Base-by-base conservation (phyloP, 306 rosid genomes). In the Abrus precatorius region DNA sequence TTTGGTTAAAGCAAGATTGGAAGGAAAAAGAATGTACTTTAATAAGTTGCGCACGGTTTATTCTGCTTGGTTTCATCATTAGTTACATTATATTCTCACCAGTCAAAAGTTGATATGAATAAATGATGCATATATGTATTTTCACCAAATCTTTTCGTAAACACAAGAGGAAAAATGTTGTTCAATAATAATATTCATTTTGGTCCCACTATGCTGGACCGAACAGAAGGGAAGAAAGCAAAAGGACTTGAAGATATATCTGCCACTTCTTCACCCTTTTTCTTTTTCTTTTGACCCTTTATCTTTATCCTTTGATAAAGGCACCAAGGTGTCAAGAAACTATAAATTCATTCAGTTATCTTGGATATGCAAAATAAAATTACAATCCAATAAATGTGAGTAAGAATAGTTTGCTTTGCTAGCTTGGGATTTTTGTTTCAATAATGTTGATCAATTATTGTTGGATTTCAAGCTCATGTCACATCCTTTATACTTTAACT, bases 261-360 rank as follows among this genome's bases (percentile, higher is more conserved):
- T 68, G 69, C 49, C 7, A 60, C n/a, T 84, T 75, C 78, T 79
- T 68, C 40, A 2, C 0, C 40, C 73, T 69, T 79, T 84, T 54
- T 9, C 65, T 71, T 80, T 81, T 53, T 40, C 80, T 38, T 73
- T 84, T 60, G 4, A 62, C 40, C 61, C 84, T 74, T 80, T 84
- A 41, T 84, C 84, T 79, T 79, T 84, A 53, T 79, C 70, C 78
- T 84, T 84, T 80, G 70, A 33, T 67, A 84, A 79, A 84, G 84
- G 11, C 43, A 60, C 59, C 71, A 32, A 60, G 38, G 78, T 52
- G 74, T 68, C 77, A 47, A 66, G n/a, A 74, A 71, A 59, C 72
- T 57, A 10, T 13, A 50, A 47, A 10, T 53, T 7, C 67, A 60
- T 32, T 20, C 14, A 59, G 48, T 47, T 56, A 29, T 28, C 14